Evolutionary conservation across 169 alveolate genomes (phyloP).

Genomic region (Plasmodium inui): DNA sequence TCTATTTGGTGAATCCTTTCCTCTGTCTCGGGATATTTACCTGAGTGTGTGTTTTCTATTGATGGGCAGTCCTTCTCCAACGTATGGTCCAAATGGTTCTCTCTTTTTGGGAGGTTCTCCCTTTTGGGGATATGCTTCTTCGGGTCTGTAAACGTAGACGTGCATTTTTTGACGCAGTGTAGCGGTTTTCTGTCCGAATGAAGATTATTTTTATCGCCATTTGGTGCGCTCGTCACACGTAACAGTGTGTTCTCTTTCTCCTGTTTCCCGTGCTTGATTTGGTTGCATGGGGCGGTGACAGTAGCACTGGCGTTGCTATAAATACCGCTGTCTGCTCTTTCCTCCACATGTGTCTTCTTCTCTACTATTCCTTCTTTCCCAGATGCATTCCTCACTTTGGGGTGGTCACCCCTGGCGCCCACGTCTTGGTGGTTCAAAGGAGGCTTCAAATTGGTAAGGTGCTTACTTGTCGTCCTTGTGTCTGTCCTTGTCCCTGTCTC

Average conservation of each 20-base stretch:
- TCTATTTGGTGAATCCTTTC: background rate
- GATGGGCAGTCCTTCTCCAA: background rate
- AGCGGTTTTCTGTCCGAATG: background rate
- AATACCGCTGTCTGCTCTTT: background rate
- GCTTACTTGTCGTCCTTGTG: constrained; percentile 18
- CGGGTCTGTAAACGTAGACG: constrained; percentile 28
- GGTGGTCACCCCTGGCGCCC: background rate
- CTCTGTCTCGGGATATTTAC: constrained; percentile 10
- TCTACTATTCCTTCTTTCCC: constrained; percentile 6
- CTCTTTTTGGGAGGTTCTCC: background rate
- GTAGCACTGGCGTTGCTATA: background rate
- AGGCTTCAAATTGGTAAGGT: constrained; percentile 12
- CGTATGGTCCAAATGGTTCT: background rate
- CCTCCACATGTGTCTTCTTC: background rate
- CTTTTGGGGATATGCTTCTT: constrained; percentile 1
- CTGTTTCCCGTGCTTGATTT: background rate
- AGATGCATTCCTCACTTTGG: constrained; percentile 5
- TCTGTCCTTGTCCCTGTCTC: background rate
- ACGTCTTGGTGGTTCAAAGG: background rate
- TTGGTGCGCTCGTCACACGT: background rate
- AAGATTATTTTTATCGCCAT: background rate
- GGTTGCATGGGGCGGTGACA: background rate
- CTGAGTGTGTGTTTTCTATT: background rate
- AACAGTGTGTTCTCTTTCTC: background rate
- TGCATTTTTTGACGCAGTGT: constrained; percentile 18